Evolutionary conservation across 169 alveolate genomes (phyloP).

Genomic region (Plasmodium inui): DNA sequence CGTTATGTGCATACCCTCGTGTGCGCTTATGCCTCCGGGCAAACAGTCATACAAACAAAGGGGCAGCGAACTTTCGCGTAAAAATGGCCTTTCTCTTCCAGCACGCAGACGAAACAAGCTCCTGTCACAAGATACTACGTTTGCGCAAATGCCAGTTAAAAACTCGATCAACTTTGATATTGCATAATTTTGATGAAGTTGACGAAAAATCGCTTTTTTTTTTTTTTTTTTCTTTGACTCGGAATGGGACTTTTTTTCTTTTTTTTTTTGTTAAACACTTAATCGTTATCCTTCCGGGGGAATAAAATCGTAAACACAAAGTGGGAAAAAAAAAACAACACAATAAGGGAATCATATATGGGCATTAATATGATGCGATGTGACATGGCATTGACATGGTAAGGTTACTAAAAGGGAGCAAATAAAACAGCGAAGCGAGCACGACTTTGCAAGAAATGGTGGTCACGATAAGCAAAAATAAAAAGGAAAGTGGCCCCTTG

Average conservation of each 20-base stretch:
- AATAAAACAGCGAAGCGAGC: neutral
- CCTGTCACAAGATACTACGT: neutral
- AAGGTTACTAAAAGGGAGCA: neutral
- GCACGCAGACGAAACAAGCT: neutral
- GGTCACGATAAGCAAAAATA: neutral
- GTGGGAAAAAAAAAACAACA: neutral
- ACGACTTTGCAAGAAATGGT: neutral
- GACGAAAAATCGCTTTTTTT: neutral
- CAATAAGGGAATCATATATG: neutral
- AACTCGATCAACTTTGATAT: neutral
- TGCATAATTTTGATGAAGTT: neutral
- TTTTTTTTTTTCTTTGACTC: slow-evolving; percentile 2
- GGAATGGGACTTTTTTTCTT: neutral
- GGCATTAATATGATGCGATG: neutral
- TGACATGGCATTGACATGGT: neutral
- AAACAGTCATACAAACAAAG: neutral
- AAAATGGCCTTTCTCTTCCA: neutral
- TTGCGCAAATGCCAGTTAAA: neutral
- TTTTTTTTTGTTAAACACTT: neutral
- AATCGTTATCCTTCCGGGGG: neutral
- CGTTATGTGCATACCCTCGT: neutral
- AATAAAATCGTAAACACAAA: neutral
- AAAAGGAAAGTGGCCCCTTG: neutral
- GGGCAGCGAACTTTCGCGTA: neutral
- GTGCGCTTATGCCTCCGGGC: neutral